These are phyloP conservation scores for Orbilia blumenaviensis DNA, from an alignment of 2,329 filamentous ascomycete species.

Conservation along the genomic window DNA sequence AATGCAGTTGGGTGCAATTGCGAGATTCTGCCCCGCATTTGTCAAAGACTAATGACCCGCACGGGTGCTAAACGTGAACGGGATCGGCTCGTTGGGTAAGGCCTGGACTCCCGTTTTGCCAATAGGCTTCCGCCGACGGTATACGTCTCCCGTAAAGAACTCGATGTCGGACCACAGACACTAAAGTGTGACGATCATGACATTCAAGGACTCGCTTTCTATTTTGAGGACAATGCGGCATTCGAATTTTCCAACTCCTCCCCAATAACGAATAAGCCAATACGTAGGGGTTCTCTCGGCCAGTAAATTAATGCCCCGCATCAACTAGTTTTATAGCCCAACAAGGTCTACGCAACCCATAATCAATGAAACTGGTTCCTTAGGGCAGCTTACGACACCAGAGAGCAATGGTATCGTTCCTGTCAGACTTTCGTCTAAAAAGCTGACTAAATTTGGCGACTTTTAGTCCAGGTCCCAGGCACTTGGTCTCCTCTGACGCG, in stretches of 20 bases:
- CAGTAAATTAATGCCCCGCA: neutral
- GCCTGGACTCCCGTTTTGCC: neutral
- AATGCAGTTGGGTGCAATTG: constrained; percentile 16
- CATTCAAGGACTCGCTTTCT: too few species aligned
- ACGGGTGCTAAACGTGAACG: constrained; percentile 24
- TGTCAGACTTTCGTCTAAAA: neutral
- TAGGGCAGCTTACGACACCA: constrained; percentile 42
- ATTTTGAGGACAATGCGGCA: neutral
- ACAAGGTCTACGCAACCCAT: constrained; percentile 31
- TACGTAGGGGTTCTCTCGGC: neutral
- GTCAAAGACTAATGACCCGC: neutral
- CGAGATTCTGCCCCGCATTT: constrained; percentile 36
- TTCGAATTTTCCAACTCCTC: neutral
- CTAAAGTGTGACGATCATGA: too few species aligned
- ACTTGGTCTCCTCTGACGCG: constrained; percentile 26
- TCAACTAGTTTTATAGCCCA: neutral
- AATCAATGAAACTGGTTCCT: neutral
- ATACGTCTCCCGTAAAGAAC: too few species aligned
- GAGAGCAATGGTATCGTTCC: neutral
- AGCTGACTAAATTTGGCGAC: constrained; percentile 41
- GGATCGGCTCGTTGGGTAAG: constrained; percentile 4
- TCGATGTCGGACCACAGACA: too few species aligned
- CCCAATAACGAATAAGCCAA: too few species aligned
- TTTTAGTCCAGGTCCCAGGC: neutral
- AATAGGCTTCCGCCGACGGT: neutral